Conservation (phyloP, 2,329 filamentous ascomycete species). For the Aquanectria penicillioides region DNA sequence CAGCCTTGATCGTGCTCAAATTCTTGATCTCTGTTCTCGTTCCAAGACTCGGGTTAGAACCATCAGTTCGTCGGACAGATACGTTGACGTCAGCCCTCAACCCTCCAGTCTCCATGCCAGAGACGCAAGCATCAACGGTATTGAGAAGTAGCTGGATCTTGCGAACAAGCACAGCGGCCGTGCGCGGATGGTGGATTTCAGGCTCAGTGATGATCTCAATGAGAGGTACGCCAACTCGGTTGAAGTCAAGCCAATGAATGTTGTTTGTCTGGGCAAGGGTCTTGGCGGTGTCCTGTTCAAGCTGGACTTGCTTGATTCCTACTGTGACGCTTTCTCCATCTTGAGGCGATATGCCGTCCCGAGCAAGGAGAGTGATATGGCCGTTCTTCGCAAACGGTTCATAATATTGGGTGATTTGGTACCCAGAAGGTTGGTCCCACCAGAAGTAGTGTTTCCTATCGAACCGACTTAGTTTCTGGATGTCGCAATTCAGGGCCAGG, state of each 20-base stretch:
- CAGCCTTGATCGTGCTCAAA: conserved; percentile 90
- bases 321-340: conserved; percentile 77
- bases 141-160: conserved; percentile 87
- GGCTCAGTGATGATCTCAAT: conserved; percentile 96
- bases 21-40: conserved; percentile 98
- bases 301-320: conserved; percentile 91
- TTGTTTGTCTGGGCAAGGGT: conserved; percentile 81
- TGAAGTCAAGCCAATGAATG: conserved; percentile 88
- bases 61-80: conserved; percentile 74
- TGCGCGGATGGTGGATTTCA: conserved; percentile 85
- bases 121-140: conserved; percentile 84
- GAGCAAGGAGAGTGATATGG: conserved; percentile 71
- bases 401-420: conserved; percentile 98
- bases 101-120: conserved; percentile 93
- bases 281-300: conserved; percentile 98
- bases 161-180: conserved; percentile 86
- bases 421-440: conserved; percentile 95
- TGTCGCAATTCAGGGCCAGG: conserved; percentile 80
- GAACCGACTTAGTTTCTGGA: conserved; percentile 83
- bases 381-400: conserved; percentile 77
- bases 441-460: conserved; percentile 99
- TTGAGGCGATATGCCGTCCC: conserved; percentile 82
- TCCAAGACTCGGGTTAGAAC: conserved; percentile 65
- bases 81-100: conserved; percentile 96
- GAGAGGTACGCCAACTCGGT: conserved; percentile 88